Evolutionary conservation across 371 early-diverging fungal species (phyloP).

Genomic region (Phascolomyces articulosus): DNA sequence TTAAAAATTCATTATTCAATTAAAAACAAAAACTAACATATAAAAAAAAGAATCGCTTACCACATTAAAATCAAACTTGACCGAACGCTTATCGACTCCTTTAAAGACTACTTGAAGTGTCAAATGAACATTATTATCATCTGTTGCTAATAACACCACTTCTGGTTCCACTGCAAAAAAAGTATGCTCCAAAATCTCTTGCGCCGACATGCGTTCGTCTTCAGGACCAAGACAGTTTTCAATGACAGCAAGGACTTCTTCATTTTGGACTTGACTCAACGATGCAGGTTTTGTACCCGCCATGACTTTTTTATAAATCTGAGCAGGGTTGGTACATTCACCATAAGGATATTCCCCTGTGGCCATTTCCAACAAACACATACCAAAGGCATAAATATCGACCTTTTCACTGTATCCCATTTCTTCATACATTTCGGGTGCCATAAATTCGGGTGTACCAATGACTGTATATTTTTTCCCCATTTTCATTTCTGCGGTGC

Average conservation of each 20-base stretch:
- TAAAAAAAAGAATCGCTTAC: conserved; percentile 7
- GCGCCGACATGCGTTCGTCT: conserved; percentile 59
- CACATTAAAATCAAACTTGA: conserved; percentile 80
- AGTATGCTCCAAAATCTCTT: conserved; percentile 50
- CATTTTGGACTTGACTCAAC: conserved; percentile 57
- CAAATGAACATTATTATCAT: conserved; percentile 57
- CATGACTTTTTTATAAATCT: conserved; percentile 72
- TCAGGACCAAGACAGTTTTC: conserved; percentile 65
- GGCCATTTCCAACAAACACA: conserved; percentile 81
- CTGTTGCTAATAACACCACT: conserved; percentile 55
- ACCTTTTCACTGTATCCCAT: conserved; percentile 78
- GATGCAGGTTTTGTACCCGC: conserved; percentile 69
- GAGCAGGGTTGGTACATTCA: conserved; percentile 79
- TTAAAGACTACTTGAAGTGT: conserved; percentile 75
- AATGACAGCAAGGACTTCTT: conserved; percentile 70
- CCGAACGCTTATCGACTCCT: conserved; percentile 68
- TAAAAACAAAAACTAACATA: background rate
- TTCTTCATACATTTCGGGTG: conserved; percentile 81
- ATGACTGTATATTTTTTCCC: conserved; percentile 79
- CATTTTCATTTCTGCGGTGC: conserved; percentile 75
- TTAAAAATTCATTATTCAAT: too few species aligned
- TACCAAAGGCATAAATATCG: conserved; percentile 88
- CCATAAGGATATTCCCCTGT: conserved; percentile 82
- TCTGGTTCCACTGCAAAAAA: conserved; percentile 64
- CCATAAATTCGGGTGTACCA: conserved; percentile 85